phyloP scores from a whole-genome alignment of 1,284 basidiomycete species.

The Thecaphora frezii region DNA sequence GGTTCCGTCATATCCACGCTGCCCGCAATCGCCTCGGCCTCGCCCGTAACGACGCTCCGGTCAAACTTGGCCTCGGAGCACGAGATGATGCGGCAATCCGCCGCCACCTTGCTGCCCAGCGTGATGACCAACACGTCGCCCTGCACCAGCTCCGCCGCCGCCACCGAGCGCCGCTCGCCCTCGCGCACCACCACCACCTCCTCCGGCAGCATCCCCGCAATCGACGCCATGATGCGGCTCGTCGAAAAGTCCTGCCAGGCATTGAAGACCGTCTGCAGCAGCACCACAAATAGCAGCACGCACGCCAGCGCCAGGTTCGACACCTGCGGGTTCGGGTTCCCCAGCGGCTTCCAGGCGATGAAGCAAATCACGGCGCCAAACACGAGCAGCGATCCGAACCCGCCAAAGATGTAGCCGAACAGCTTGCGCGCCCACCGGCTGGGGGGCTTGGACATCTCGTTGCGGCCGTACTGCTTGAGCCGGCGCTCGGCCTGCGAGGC shows the following conservation, averaged over 20 bases:
- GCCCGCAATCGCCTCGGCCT: constrained; percentile 65
- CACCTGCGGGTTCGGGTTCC: constrained; percentile 63
- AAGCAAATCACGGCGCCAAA: constrained; percentile 65
- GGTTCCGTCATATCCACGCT: constrained; percentile 64
- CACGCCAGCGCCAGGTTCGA: constrained; percentile 63
- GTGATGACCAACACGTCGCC: constrained; percentile 67
- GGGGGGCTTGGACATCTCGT: constrained; percentile 63
- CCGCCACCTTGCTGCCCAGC: constrained; percentile 62
- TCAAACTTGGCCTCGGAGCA: constrained; percentile 67
- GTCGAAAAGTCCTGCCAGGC: constrained; percentile 60
- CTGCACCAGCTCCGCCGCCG: constrained; percentile 69
- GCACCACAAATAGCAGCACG: constrained; percentile 61
- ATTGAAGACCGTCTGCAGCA: constrained; percentile 63
- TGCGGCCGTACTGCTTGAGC: constrained; percentile 63
- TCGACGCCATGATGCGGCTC: constrained; percentile 61
- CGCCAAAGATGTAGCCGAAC: constrained; percentile 65
- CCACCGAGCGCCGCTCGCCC: constrained; percentile 65
- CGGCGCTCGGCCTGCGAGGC: constrained; percentile 63
- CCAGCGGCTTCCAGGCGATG: constrained; percentile 65
- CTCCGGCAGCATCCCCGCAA: constrained; percentile 64
- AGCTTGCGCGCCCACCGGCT: constrained; percentile 64
- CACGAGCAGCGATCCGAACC: constrained; percentile 67
- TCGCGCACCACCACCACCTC: constrained; percentile 68
- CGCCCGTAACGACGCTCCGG: constrained; percentile 69
- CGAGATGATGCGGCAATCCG: constrained; percentile 62